Conservation (phyloP, 768 basidiomycete species). For the Agaricus bisporus region DNA sequence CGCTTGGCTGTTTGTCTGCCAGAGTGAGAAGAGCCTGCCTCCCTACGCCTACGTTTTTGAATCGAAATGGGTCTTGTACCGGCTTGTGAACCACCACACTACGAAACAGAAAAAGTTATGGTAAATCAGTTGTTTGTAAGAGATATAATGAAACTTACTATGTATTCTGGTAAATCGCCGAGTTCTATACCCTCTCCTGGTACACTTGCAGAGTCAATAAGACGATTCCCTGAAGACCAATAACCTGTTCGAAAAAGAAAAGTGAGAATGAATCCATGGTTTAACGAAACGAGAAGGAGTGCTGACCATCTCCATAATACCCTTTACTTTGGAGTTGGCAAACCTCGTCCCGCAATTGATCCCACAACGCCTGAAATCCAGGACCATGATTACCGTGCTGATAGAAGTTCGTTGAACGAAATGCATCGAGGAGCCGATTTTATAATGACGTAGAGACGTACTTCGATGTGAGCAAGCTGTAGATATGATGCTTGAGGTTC, state of each 20-base stretch:
- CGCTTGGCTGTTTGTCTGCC: slow-evolving; percentile 59
- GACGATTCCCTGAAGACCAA: slow-evolving; percentile 73
- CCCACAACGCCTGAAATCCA: slow-evolving; percentile 73
- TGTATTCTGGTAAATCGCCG: slow-evolving; percentile 70
- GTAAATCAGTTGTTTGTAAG: background rate
- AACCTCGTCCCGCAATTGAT: slow-evolving; percentile 58
- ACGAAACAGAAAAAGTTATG: background rate
- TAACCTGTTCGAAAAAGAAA: slow-evolving; percentile 42
- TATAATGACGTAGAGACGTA: slow-evolving; percentile 16
- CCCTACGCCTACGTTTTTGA: slow-evolving; percentile 32
- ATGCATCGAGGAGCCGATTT: too few relatives aligned
- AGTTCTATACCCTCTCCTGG: slow-evolving; percentile 42
- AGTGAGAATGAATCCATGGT: background rate
- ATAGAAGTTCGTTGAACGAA: background rate
- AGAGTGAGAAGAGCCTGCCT: slow-evolving; percentile 45
- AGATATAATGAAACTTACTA: slow-evolving; percentile 40
- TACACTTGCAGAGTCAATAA: slow-evolving; percentile 57
- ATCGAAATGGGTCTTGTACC: slow-evolving; percentile 50
- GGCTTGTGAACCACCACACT: slow-evolving; percentile 80
- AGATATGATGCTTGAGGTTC: background rate
- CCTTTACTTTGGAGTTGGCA: slow-evolving; percentile 63
- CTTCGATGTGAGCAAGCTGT: slow-evolving; percentile 82
- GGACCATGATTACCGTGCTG: slow-evolving; percentile 81
- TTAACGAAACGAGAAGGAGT: background rate
- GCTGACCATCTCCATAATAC: slow-evolving; percentile 77